Evolutionary conservation across 345 rosid genomes (phyloP).

Genomic region (Lepidium didymum): DNA sequence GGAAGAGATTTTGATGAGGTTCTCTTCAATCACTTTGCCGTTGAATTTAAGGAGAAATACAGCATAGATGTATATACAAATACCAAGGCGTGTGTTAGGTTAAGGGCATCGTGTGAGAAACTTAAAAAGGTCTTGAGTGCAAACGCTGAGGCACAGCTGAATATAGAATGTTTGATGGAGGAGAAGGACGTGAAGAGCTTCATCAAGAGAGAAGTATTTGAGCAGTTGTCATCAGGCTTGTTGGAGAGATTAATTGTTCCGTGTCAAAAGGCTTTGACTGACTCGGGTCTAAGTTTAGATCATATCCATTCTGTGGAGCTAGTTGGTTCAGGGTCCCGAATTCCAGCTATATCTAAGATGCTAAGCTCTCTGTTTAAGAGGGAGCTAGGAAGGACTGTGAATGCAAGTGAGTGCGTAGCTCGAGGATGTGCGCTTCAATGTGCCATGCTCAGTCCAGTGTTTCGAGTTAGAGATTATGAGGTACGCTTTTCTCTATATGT

Average conservation of each 20-base stretch:
- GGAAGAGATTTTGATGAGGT: constrained; percentile 63
- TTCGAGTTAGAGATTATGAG: constrained; percentile 56
- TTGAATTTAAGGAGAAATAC: constrained; percentile 49
- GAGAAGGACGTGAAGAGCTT: constrained; percentile 64
- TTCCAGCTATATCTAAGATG: constrained; percentile 50
- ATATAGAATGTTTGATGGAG: constrained; percentile 63
- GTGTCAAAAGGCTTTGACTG: constrained; percentile 49
- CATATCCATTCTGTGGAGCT: constrained; percentile 56
- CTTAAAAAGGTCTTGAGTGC: constrained; percentile 68
- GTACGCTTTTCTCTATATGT: constrained; percentile 21
- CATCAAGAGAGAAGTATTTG: constrained; percentile 65
- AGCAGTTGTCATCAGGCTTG: constrained; percentile 38
- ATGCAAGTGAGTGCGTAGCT: constrained; percentile 66
- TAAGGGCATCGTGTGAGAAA: constrained; percentile 59
- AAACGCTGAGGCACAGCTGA: constrained; percentile 57
- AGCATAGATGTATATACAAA: constrained; percentile 51
- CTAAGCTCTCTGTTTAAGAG: constrained; percentile 39
- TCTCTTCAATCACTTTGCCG: constrained; percentile 42
- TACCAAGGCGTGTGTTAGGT: constrained; percentile 47
- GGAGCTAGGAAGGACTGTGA: constrained; percentile 59
- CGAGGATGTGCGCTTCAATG: constrained; percentile 73
- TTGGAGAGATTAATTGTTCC: constrained; percentile 47
- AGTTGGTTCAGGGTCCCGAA: constrained; percentile 64
- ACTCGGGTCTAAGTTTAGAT: constrained; percentile 46
- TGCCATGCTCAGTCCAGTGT: constrained; percentile 65